Conservation (phyloP, 1,139 yeast species). For the Pneumocystis wakefieldiae region DNA sequence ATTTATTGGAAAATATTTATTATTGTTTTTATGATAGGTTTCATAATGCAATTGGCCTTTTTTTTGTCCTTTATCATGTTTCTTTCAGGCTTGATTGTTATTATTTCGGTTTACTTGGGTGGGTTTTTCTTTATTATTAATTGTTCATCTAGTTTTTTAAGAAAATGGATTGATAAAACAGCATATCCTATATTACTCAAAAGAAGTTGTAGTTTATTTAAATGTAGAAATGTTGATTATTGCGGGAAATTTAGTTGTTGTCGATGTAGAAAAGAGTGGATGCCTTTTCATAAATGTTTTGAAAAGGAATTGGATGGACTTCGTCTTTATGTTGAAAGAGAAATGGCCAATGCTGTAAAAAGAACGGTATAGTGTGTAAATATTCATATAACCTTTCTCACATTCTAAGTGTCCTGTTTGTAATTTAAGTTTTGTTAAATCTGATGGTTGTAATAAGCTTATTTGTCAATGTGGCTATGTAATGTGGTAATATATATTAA, state of each 20-base stretch:
- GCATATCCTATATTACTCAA: slow-evolving; percentile 10
- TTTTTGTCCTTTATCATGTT: neutral
- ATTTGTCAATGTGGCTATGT: slow-evolving; percentile 14
- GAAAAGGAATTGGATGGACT: slow-evolving; percentile 14
- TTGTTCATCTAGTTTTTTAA: neutral
- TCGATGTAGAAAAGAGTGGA: slow-evolving; percentile 13
- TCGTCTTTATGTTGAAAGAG: slow-evolving; percentile 13
- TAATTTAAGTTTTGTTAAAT: slow-evolving; percentile 12
- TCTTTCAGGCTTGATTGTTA: neutral
- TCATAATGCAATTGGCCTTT: neutral
- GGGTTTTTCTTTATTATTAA: neutral
- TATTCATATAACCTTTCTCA: neutral
- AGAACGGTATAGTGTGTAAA: slow-evolving; percentile 6
- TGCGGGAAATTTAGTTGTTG: slow-evolving; percentile 10
- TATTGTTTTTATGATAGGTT: neutral
- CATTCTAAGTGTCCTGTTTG: slow-evolving; percentile 11
- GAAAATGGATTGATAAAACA: slow-evolving; percentile 3
- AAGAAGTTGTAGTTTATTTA: slow-evolving; percentile 12
- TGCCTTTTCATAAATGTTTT: slow-evolving; percentile 14
- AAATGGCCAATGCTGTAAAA: slow-evolving; percentile 15
- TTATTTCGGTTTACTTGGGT: neutral
- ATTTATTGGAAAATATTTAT: neutral
- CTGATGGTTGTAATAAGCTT: slow-evolving; percentile 15
- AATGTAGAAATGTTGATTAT: slow-evolving; percentile 12
- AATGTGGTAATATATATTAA: slow-evolving; percentile 8